A percentile compares a stretch with the other conserved stretches of the same genome.
These are phyloP conservation scores for Epichloe aotearoae DNA, from an alignment of 2,329 filamentous ascomycete species.

Conservation along the genomic window DNA sequence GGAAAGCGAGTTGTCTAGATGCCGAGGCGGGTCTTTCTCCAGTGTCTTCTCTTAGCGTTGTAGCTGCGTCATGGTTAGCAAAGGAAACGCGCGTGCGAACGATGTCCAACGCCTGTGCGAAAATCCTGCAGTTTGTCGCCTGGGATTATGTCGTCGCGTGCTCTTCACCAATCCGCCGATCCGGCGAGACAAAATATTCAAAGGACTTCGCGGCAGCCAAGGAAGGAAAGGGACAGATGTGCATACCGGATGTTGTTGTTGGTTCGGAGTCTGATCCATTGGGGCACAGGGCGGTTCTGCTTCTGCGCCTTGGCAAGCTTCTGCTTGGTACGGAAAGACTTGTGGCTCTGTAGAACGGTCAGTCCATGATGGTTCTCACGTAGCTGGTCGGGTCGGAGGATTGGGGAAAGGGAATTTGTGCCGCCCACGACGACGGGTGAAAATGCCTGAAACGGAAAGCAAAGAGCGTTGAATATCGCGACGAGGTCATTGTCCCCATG, in stretches of 20 bases:
- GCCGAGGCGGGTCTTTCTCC: constrained; percentile 99
- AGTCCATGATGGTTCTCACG: constrained; percentile 1
- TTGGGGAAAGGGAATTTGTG: not conserved
- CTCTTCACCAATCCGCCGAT: too few species aligned
- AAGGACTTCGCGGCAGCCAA: not conserved
- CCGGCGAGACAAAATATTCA: not conserved
- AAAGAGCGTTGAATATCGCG: not conserved
- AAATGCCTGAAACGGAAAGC: not conserved
- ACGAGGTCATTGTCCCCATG: not conserved
- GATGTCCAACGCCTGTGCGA: too few species aligned
- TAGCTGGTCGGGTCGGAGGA: not conserved
- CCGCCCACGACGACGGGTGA: not conserved
- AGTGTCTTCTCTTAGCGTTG: constrained; percentile 99
- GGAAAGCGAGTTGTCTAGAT: constrained; percentile 59
- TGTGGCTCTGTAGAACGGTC: constrained; percentile 63
- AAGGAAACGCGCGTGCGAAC: not conserved
- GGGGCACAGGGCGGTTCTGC: constrained; percentile 99
- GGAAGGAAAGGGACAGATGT: not conserved
- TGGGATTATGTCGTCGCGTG: too few species aligned
- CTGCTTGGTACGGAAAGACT: constrained; percentile 99
- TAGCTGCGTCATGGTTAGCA: constrained; percentile 50
- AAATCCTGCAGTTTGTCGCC: too few species aligned
- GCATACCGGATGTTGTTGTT: constrained; percentile 98
- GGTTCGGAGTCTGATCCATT: constrained; percentile 99
- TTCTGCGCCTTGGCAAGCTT: constrained; percentile 99